These are phyloP conservation scores for Diplocarpon mali DNA, from an alignment of 2,329 filamentous ascomycete genomes.

Conservation along the genomic window DNA sequence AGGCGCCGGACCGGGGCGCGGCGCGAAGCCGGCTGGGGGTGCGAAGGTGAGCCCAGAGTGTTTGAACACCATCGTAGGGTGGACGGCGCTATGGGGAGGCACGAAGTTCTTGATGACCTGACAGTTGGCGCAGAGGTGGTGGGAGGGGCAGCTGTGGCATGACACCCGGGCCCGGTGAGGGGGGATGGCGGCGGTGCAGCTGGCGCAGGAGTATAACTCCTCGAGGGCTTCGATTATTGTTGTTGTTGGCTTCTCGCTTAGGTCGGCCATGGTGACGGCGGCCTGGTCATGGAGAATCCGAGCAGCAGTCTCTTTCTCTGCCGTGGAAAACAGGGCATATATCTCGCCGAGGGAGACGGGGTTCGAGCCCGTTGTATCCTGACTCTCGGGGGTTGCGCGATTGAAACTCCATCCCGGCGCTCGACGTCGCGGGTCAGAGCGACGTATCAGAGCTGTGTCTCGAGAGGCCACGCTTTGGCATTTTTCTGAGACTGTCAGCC, in stretches of 20 bases:
- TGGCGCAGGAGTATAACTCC: slow-evolving; percentile 9
- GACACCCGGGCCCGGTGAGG: slow-evolving; percentile 7
- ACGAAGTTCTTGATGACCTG: slow-evolving; percentile 16
- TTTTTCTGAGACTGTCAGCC: no score
- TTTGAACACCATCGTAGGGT: no score
- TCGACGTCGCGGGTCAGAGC: background rate
- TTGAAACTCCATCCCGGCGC: background rate
- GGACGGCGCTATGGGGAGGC: slow-evolving; percentile 7
- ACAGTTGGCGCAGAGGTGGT: slow-evolving; percentile 22
- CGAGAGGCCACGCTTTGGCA: slow-evolving; percentile 3
- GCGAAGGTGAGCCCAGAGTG: no score
- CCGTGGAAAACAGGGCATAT: no score
- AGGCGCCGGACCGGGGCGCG: background rate
- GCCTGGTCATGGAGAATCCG: no score
- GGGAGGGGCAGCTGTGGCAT: slow-evolving; percentile 12
- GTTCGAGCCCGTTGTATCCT: no score
- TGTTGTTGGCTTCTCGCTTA: no score
- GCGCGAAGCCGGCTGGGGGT: no score
- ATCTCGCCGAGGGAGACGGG: no score
- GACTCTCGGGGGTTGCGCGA: no score
- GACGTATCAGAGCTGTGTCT: background rate
- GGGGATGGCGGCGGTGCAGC: slow-evolving; percentile 8
- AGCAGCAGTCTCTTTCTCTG: no score
- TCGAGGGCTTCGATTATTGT: background rate
- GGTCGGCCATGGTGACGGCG: background rate